Conservation (phyloP, 106 monocot genomes). For the Dioscorea alata region DNA sequence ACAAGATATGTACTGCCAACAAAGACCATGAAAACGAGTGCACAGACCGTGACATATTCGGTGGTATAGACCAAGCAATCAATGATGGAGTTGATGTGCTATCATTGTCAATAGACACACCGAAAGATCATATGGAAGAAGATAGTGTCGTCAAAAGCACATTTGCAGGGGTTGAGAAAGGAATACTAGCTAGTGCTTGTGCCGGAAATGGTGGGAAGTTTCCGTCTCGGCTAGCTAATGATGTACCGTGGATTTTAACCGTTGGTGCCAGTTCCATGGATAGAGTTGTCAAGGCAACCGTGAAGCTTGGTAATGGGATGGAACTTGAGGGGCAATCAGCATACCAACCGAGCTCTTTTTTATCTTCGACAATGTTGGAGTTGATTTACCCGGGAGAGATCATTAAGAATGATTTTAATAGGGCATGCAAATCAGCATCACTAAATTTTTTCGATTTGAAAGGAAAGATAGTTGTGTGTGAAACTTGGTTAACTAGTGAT, state of each 20-base stretch:
- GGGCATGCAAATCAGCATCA: not conserved
- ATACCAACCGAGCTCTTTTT: constrained; percentile 4
- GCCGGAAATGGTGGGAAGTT: not conserved
- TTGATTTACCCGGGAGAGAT: not conserved
- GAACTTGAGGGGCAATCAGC: constrained; percentile 7
- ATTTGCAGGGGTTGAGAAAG: not conserved
- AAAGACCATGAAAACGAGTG: not conserved
- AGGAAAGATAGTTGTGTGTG: constrained; percentile 8
- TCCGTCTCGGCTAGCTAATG: not conserved
- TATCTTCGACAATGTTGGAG: not conserved
- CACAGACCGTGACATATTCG: no score
- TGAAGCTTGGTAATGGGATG: constrained; percentile 14
- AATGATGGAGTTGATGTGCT: not conserved
- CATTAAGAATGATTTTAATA: not conserved
- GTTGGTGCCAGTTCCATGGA: constrained; percentile 20
- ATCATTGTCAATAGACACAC: not conserved
- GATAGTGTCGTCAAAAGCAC: no score
- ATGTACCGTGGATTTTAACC: constrained; percentile 13
- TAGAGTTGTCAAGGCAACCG: constrained; percentile 1
- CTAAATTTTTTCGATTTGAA: not conserved
- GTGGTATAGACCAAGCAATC: not conserved
- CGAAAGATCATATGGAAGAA: no score
- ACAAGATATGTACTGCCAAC: not conserved
- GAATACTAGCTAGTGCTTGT: not conserved
- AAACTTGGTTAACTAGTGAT: not conserved